phyloP scores from a whole-genome alignment of 73 alveolate genomes.

The Paramecium primaurelia region DNA sequence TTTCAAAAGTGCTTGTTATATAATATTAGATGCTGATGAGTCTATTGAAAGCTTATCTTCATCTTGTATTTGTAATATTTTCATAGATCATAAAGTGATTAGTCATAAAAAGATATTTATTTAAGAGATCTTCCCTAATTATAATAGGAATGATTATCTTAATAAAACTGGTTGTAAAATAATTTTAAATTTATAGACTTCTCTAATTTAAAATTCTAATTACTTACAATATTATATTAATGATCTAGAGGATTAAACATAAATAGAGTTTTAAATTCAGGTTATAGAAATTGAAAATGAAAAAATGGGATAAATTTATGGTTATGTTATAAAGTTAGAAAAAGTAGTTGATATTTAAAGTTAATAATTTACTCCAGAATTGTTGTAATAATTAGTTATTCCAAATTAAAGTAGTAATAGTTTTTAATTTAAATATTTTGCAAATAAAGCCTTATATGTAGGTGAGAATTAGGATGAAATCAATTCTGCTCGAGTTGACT shows the following conservation, averaged over 20 bases:
- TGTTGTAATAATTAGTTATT: neutral
- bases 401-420: neutral
- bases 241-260: neutral
- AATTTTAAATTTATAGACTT: neutral
- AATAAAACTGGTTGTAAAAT: neutral
- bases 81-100: neutral
- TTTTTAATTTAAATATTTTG: neutral
- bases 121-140: neutral
- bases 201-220: neutral
- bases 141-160: neutral
- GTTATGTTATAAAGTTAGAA: neutral
- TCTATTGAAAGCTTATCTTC: neutral
- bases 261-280: neutral
- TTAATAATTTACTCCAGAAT: neutral
- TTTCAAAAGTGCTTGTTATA: neutral
- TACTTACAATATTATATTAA: neutral
- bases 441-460: neutral
- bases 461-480: neutral
- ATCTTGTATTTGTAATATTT: conserved; percentile 9
- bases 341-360: neutral
- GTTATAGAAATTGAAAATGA: neutral
- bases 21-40: neutral
- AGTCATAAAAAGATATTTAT: neutral
- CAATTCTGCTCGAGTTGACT: neutral
- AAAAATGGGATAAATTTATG: neutral